Evolutionary conservation across 139 green algal genomes (phyloP).

Genomic region (Chlorella sp.): DNA sequence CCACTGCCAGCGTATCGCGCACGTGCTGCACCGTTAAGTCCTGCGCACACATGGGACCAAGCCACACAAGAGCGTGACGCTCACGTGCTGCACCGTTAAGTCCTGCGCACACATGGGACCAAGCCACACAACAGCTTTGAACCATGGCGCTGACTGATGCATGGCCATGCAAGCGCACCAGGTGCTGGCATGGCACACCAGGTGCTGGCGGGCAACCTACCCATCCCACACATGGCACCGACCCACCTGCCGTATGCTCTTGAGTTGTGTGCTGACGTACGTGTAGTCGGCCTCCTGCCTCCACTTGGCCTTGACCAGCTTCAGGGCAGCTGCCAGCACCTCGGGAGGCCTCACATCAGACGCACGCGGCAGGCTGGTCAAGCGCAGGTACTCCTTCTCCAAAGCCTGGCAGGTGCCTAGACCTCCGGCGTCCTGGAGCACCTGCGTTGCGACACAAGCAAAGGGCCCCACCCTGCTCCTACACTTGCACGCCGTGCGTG

Average conservation of each 20-base stretch:
- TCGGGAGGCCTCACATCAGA: slow-evolving; percentile 59
- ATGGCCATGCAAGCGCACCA: not conserved
- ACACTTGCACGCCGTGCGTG: no score
- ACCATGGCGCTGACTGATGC: no score
- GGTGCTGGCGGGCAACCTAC: not conserved
- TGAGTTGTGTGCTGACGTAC: slow-evolving; percentile 70
- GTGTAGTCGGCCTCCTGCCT: slow-evolving; percentile 36
- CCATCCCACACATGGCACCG: not conserved
- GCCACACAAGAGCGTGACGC: slow-evolving; percentile 18
- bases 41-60: no score
- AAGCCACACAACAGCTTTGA: slow-evolving; percentile 12
- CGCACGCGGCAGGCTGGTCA: slow-evolving; percentile 67
- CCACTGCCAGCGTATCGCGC: slow-evolving; percentile 36
- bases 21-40: slow-evolving; percentile 76
- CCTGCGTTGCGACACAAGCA: not conserved
- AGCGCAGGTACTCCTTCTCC: slow-evolving; percentile 86
- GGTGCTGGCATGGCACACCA: not conserved
- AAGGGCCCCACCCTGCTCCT: no score
- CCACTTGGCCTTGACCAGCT: slow-evolving; percentile 48
- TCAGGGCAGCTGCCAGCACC: slow-evolving; percentile 60
- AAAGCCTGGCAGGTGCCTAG: slow-evolving; percentile 56
- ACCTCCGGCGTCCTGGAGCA: not conserved
- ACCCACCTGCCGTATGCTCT: slow-evolving; percentile 68
- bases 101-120: no score
- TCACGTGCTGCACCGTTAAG: slow-evolving; percentile 68